Evolutionary conservation across 2,329 filamentous ascomycete genomes (phyloP), one percentile per base, ranked within the genome.

Genomic region (Penicillium decumbens): DNA sequence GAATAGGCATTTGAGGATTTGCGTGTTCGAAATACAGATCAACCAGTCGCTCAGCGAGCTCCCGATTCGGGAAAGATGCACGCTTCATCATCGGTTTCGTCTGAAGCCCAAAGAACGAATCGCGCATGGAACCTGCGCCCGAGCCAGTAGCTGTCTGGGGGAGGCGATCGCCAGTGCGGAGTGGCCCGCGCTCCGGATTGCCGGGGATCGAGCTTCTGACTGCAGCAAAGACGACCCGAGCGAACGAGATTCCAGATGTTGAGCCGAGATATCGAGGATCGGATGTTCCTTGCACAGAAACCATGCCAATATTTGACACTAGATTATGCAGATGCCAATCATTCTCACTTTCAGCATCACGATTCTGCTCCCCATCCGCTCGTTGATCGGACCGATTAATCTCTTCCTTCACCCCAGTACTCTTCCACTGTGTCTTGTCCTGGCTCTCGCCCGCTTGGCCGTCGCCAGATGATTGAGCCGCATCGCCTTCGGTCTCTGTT

Each of bases 101-200:
- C 61, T 96, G 90, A 39, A 97, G 75, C n/a, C 92, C 92, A 65
- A 97, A 97, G 76, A 96, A 96, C 0, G 90, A 95, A 70, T 97
- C 92, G 51, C 91, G 82, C 86, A 95, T 93, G 10, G 88, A 89
- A 15, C 89, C 89, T 32, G 84, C 85, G 33, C 80, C 77, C 30
- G 50, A 50, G 6, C 79, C 76, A 23, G 73, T 74, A 32, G 76
- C 72, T 56, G 69, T 77, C 73, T 53, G 78, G 62, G 53, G 77
- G 61, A 55, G 77, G 70, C 65, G 65, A 65, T 81, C 83, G 55
- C 79, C 81, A 3, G 83, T 79, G 46, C 78, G 77, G 44, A 82
- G 75, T 43, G 82, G 80, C 29, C 77, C 80, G 58, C 83, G 83
- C 59, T 89, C 87, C 9, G 84, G 85, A 5, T 72, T 72, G 7